Evolutionary conservation across 140 eudicot species (phyloP).

Genomic region (Stevia rebaudiana): DNA sequence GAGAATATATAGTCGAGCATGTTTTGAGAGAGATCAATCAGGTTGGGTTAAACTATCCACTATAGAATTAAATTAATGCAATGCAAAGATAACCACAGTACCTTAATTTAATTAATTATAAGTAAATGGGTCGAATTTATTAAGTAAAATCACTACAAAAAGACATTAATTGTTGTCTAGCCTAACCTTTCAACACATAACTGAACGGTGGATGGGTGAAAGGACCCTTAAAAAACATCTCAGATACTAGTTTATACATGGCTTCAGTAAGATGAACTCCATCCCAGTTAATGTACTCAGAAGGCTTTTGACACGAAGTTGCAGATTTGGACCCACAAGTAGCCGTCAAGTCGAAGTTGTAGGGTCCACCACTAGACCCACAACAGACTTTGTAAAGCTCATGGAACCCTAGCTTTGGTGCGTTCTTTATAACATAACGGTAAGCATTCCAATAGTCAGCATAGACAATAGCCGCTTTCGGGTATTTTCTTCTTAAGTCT

Average conservation of each 20-base stretch:
- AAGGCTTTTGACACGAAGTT: constrained; percentile 55
- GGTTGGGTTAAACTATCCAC: too few species aligned
- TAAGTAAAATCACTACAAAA: too few species aligned
- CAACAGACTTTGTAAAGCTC: constrained; percentile 73
- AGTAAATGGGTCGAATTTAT: too few species aligned
- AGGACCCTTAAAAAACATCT: constrained; percentile 42
- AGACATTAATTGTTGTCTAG: too few species aligned
- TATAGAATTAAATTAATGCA: too few species aligned
- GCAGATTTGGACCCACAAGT: constrained; percentile 69
- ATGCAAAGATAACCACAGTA: too few species aligned
- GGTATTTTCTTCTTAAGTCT: constrained; percentile 41
- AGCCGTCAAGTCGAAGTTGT: constrained; percentile 43
- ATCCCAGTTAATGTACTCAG: constrained; percentile 77
- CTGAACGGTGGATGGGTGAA: constrained; percentile 54
- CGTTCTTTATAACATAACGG: constrained; percentile 37
- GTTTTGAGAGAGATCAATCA: too few species aligned
- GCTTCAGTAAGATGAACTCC: constrained; percentile 91
- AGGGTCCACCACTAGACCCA: constrained; percentile 51
- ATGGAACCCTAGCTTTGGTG: constrained; percentile 40
- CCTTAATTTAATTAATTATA: too few species aligned
- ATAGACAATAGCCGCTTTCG: constrained; percentile 43
- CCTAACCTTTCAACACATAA: too few species aligned
- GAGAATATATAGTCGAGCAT: too few species aligned
- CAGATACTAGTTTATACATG: constrained; percentile 60
- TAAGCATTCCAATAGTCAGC: constrained; percentile 71